phyloP scores from a whole-genome alignment of 169 alveolate genomes.

The Cystoisospora suis region DNA sequence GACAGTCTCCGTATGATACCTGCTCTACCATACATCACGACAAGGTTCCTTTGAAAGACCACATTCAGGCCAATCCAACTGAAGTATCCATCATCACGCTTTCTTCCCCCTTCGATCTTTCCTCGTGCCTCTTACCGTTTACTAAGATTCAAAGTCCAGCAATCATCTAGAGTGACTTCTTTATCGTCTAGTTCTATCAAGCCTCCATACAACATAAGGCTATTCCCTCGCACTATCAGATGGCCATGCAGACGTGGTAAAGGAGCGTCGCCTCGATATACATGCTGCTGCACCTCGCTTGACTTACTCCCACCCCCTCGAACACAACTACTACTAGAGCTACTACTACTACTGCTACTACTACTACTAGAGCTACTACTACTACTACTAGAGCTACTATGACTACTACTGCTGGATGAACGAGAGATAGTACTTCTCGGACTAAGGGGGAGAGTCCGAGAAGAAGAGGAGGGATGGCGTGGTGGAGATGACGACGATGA shows the following conservation, averaged over 20 bases:
- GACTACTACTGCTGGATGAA: too few species aligned
- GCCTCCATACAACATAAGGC: slow-evolving; percentile 78
- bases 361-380: not conserved
- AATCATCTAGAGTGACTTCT: slow-evolving; percentile 78
- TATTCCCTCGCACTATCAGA: slow-evolving; percentile 71
- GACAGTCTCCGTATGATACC: too few species aligned
- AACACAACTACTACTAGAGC: not conserved
- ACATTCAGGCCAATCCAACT: too few species aligned
- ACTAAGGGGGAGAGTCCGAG: too few species aligned
- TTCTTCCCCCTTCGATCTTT: too few species aligned
- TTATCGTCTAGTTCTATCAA: slow-evolving; percentile 76
- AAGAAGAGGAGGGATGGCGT: too few species aligned
- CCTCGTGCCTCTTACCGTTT: slow-evolving; percentile 60
- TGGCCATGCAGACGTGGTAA: slow-evolving; percentile 76
- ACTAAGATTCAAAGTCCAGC: slow-evolving; percentile 79
- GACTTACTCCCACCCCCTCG: not conserved
- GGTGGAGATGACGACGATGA: too few species aligned
- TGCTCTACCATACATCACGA: too few species aligned
- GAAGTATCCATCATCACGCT: too few species aligned
- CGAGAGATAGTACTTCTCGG: too few species aligned
- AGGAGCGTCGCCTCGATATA: slow-evolving; percentile 59
- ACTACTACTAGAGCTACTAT: too few species aligned
- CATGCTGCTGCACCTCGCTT: not conserved
- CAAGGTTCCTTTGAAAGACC: too few species aligned
- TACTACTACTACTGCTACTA: slow-evolving; percentile 5